Evolutionary conservation across 2,329 filamentous ascomycete genomes (phyloP), one percentile per base, ranked within the genome.

Genomic region (Pestalotiopsis sp.): DNA sequence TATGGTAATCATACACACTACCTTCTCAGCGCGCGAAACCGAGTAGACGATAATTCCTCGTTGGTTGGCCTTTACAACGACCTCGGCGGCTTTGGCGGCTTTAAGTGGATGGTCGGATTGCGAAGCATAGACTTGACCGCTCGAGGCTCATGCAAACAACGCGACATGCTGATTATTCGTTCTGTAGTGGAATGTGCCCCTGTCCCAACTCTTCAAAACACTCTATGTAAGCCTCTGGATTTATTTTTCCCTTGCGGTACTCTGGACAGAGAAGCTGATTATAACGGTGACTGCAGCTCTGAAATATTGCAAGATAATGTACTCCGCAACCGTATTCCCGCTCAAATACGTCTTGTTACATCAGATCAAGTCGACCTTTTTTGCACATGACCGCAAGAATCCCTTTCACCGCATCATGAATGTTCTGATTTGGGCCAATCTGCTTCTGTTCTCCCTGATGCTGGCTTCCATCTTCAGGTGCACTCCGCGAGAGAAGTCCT

Each of bases 281-380:
- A 5, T 39, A 39, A 57, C 20, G 30, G n/a, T 9, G 7, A 38
- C n/a, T 24, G 20, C 17, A 71, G 69, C 14, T 62, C 24, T 14
- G 65, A 14, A 69, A 71, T 30, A 59, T 68, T 3, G 38, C 44
- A 68, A 68, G 26, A 69, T 70, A 4, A 17, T 72, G 2, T 71
- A 70, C 30, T 65, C 65, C 24, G 39, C 66, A 2, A 48, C 60
- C 2, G 64, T 71, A 62, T 68, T 70, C 61, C 39, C 58, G 13
- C 39, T 60, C 24, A 73, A 73, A 40, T 71, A 70, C 35, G 66
- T 68, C 3, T 66, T 71, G n/a, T 52, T 73, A 3, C 68, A 68
- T 6, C 71, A 71, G 24, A 70, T 69, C 24, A 65, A 71, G 52
- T 6, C 58, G 3, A 73, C 70, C 22, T 73, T 73, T 24, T 65